These are phyloP conservation scores for Angomonas deanei DNA, from an alignment of 208 protist species.

Conservation along the genomic window DNA sequence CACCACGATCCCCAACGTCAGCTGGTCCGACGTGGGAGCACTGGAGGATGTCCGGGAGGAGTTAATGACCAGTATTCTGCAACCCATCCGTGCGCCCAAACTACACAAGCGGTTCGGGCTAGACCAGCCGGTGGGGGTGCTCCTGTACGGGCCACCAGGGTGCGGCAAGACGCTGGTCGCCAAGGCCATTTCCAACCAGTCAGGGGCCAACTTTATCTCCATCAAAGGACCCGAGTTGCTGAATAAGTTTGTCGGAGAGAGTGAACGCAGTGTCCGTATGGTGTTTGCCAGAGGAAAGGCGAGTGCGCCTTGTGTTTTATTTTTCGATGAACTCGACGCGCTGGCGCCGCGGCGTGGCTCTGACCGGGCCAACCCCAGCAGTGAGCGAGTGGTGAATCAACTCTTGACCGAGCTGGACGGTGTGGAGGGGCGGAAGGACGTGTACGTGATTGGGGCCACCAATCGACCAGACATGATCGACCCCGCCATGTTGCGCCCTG, in stretches of 20 bases:
- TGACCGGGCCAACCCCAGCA: constrained; percentile 83
- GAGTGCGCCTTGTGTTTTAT: constrained; percentile 97
- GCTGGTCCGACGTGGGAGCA: constrained; percentile 97
- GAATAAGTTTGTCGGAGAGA: constrained; percentile 99
- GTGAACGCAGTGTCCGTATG: constrained; percentile 96
- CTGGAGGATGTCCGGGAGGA: constrained; percentile 93
- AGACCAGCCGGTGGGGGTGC: constrained; percentile 89
- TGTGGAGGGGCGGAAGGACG: constrained; percentile 91
- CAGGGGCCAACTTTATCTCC: constrained; percentile 97
- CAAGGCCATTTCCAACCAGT: constrained; percentile 94
- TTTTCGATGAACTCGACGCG: constrained; percentile 99
- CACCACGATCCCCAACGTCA: constrained; percentile 96
- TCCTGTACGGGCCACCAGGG: constrained; percentile 98
- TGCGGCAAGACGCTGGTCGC: constrained; percentile 97
- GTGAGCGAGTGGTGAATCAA: constrained; percentile 98
- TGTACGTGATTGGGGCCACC: constrained; percentile 98
- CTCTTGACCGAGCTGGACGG: constrained; percentile 99
- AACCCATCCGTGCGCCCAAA: constrained; percentile 90
- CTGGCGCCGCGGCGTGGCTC: constrained; percentile 92
- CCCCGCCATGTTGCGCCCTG: constrained; percentile 96
- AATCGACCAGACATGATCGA: constrained; percentile 99
- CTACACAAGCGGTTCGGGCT: constrained; percentile 90
- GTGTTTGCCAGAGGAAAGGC: constrained; percentile 93
- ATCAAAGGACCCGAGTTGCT: constrained; percentile 98
- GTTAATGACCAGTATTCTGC: constrained; percentile 87